These are phyloP conservation scores for Nemania sp. DNA, from an alignment of 2,329 filamentous ascomycete genomes.

Conservation along the genomic window DNA sequence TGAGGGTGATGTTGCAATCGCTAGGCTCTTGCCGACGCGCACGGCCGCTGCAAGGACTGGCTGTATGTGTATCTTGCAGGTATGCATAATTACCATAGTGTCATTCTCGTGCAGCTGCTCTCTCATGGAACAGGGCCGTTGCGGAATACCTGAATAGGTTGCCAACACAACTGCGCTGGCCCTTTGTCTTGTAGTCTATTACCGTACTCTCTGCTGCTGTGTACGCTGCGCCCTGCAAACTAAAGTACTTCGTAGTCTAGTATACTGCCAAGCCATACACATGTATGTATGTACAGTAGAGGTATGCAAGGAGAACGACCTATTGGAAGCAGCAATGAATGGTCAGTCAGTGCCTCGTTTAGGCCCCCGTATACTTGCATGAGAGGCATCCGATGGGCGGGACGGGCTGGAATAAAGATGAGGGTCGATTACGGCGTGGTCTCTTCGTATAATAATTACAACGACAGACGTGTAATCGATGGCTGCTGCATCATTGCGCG, in stretches of 20 bases:
- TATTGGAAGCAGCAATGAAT: neutral
- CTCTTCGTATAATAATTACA: too few species aligned
- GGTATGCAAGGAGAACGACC: neutral
- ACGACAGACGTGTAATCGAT: slow-evolving; percentile 1
- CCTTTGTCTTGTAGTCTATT: neutral
- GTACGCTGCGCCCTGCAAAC: too few species aligned
- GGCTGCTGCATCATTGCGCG: slow-evolving; percentile 12
- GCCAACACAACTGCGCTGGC: slow-evolving; percentile 2
- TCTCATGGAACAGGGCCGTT: slow-evolving; percentile 13
- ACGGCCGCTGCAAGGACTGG: slow-evolving; percentile 22
- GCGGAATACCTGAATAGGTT: slow-evolving; percentile 22
- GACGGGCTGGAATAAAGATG: neutral
- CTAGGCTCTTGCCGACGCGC: slow-evolving; percentile 26
- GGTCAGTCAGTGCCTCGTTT: too few species aligned
- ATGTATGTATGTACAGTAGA: too few species aligned
- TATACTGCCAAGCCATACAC: slow-evolving; percentile 10
- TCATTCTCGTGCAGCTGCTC: slow-evolving; percentile 12
- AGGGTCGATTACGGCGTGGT: too few species aligned
- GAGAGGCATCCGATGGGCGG: neutral
- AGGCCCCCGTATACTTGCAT: too few species aligned
- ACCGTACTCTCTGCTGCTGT: too few species aligned
- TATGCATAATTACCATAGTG: slow-evolving; percentile 21
- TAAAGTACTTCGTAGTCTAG: too few species aligned
- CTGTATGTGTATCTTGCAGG: slow-evolving; percentile 23
- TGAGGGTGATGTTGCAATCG: slow-evolving; percentile 22